phyloP scores from a whole-genome alignment of 2,329 filamentous ascomycete genomes.

The Beauveria sp. region DNA sequence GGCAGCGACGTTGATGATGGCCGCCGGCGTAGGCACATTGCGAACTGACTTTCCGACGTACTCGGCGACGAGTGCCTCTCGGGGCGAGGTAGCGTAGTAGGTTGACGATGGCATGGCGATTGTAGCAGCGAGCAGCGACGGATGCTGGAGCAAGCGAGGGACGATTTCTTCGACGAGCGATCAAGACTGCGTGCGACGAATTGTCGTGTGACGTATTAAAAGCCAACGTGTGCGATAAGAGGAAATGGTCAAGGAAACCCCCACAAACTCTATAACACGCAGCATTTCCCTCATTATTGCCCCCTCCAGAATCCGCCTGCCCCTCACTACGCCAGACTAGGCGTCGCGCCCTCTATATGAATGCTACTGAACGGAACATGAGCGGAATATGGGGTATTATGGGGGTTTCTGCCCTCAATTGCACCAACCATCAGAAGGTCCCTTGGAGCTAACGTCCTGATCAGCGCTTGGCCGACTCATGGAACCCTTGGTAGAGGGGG shows the following conservation, averaged over 20 bases:
- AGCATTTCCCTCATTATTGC: not conserved
- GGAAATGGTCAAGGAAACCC: not conserved
- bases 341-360: not conserved
- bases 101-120: slow-evolving; percentile 15
- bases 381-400: not conserved
- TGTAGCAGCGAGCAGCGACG: not conserved
- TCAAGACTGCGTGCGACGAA: not conserved
- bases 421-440: not conserved
- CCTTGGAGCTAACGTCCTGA: not conserved
- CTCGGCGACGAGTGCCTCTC: slow-evolving; percentile 16
- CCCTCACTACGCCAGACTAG: not conserved
- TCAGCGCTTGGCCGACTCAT: not conserved
- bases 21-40: slow-evolving; percentile 57
- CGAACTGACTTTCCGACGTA: slow-evolving; percentile 50
- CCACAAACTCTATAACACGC: not conserved
- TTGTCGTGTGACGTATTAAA: not conserved
- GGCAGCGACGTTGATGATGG: slow-evolving; percentile 60
- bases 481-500: not conserved
- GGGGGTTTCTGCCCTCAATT: not conserved
- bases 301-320: not conserved
- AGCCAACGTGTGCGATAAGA: not conserved
- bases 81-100: slow-evolving; percentile 19
- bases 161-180: not conserved
- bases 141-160: not conserved
- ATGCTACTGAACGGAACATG: not conserved